phyloP scores from a whole-genome alignment of 2,329 filamentous ascomycete genomes.

The Alternaria panax region DNA sequence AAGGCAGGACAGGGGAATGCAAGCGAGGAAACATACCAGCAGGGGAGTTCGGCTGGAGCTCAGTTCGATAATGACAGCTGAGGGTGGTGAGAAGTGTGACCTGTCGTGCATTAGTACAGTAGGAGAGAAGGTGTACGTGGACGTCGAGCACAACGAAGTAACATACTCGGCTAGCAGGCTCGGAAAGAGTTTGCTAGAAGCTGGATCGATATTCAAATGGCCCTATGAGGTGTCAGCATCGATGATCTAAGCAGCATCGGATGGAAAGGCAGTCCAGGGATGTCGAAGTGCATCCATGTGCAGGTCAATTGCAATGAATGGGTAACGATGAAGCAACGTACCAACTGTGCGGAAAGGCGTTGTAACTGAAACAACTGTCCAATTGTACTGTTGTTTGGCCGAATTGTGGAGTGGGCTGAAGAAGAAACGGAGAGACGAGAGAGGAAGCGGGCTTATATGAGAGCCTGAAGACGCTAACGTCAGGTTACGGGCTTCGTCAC shows the following conservation, averaged over 20 bases:
- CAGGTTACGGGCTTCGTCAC: not conserved
- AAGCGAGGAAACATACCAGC: not conserved
- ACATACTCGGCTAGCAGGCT: not conserved
- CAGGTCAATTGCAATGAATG: not conserved
- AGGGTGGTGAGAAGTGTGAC: not conserved
- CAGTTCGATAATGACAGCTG: not conserved
- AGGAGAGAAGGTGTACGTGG: not conserved
- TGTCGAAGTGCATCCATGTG: not conserved
- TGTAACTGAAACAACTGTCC: not conserved
- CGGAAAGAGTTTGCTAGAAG: not conserved
- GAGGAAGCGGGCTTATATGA: conserved; percentile 12
- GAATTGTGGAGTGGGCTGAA: conserved; percentile 5
- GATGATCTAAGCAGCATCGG: not conserved
- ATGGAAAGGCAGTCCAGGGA: not conserved
- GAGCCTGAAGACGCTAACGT: not conserved
- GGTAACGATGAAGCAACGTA: not conserved
- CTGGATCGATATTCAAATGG: not conserved
- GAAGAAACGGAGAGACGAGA: conserved; percentile 19
- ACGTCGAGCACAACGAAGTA: not conserved
- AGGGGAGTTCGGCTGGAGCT: not conserved
- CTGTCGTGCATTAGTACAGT: not conserved
- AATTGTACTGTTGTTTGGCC: not conserved
- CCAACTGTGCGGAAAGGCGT: not conserved
- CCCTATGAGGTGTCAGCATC: not conserved
- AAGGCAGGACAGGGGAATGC: not conserved